Percentiles rank a stretch among this genome's conserved stretches.
Evolutionary conservation across 495 filamentous ascomycete genomes (phyloP).

Genomic region (Achaetomiella virescens): DNA sequence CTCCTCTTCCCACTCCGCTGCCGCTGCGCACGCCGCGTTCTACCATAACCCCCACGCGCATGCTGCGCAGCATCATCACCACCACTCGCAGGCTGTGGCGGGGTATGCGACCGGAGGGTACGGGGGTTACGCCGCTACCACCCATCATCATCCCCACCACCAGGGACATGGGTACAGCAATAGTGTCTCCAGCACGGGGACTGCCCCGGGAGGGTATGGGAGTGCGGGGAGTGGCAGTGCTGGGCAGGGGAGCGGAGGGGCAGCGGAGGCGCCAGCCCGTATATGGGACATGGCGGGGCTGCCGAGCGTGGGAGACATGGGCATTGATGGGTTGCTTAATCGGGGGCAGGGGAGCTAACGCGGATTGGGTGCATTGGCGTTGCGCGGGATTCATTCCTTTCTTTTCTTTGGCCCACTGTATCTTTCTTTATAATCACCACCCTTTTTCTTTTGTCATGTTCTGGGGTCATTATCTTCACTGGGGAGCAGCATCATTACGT

Average conservation of each 20-base stretch:
- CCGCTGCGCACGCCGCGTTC: slow-evolving; percentile 18
- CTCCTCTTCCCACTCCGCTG: slow-evolving; percentile 20
- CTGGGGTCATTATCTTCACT: neutral
- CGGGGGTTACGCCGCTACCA: slow-evolving; percentile 7
- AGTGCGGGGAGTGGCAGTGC: slow-evolving; percentile 10
- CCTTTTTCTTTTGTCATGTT: neutral
- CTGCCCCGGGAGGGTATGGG: slow-evolving; percentile 10
- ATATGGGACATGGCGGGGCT: slow-evolving; percentile 42
- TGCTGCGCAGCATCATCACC: slow-evolving; percentile 17
- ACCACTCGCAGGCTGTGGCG: slow-evolving; percentile 18
- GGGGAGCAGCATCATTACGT: neutral
- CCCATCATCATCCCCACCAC: slow-evolving; percentile 22
- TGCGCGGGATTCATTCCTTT: slow-evolving; percentile 5
- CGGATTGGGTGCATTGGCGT: neutral
- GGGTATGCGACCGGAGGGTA: slow-evolving; percentile 11
- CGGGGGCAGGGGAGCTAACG: slow-evolving; percentile 27
- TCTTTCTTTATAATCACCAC: slow-evolving; percentile 5
- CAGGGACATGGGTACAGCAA: slow-evolving; percentile 36
- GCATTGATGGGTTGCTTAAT: slow-evolving; percentile 51
- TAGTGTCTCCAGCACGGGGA: slow-evolving; percentile 36
- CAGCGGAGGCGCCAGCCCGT: slow-evolving; percentile 41
- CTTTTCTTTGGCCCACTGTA: neutral
- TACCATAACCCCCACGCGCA: slow-evolving; percentile 23
- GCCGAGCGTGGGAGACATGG: slow-evolving; percentile 50
- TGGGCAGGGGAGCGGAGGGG: slow-evolving; percentile 6